These are phyloP conservation scores for Botryotinia convoluta DNA, from an alignment of 2,329 filamentous ascomycete genomes.

Conservation along the genomic window DNA sequence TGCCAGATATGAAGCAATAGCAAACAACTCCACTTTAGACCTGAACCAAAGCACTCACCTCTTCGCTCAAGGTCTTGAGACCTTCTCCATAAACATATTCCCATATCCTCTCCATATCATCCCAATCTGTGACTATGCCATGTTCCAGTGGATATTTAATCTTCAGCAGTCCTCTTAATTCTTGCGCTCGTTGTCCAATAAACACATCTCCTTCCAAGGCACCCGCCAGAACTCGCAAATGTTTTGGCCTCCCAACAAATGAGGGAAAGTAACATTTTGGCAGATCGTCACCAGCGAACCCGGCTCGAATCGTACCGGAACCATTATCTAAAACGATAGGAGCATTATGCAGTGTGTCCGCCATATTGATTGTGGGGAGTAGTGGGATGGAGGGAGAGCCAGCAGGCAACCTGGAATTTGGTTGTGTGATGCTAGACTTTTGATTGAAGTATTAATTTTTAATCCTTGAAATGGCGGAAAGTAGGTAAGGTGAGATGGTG, in stretches of 20 bases:
- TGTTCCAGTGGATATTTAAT: constrained; percentile 95
- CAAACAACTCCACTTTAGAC: constrained; percentile 4
- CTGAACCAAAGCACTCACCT: constrained; percentile 53
- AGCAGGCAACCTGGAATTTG: not conserved
- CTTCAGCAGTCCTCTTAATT: constrained; percentile 89
- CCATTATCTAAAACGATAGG: constrained; percentile 99
- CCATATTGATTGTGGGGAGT: constrained; percentile 45
- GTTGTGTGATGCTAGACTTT: not conserved
- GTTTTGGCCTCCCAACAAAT: constrained; percentile 94
- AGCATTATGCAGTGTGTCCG: constrained; percentile 84
- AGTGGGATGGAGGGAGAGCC: not conserved
- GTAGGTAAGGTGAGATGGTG: not conserved
- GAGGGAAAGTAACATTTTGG: constrained; percentile 98
- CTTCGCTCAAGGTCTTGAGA: constrained; percentile 93
- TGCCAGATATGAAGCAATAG: constrained; percentile 5
- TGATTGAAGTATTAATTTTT: not conserved
- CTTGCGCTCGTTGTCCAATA: constrained; percentile 85
- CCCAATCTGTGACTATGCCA: constrained; percentile 98
- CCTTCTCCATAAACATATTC: constrained; percentile 96
- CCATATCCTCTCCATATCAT: constrained; percentile 99
- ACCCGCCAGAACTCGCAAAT: constrained; percentile 90
- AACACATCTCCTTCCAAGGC: constrained; percentile 96
- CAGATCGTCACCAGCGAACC: constrained; percentile 92
- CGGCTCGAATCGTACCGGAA: constrained; percentile 93
- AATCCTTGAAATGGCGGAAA: constrained; percentile 5